These are phyloP conservation scores for Taphrina flavorubra DNA, from an alignment of 1,139 yeast species.

Conservation along the genomic window DNA sequence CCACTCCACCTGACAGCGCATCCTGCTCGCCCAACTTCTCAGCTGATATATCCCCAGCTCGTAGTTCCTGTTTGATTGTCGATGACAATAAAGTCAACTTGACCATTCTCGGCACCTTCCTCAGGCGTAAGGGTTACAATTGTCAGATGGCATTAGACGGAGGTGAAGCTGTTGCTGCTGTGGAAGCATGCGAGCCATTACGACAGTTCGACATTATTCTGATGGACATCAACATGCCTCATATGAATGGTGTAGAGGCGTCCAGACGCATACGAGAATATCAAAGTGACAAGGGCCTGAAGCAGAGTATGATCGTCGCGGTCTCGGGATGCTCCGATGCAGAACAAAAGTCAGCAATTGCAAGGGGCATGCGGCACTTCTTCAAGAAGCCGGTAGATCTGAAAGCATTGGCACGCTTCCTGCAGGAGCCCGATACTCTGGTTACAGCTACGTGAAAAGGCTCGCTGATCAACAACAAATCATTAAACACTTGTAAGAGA, in stretches of 20 bases:
- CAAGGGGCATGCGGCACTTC: slow-evolving; percentile 14
- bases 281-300: not conserved
- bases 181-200: not conserved
- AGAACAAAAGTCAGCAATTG: slow-evolving; percentile 17
- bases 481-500: too few relatives aligned
- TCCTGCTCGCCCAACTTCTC: not conserved
- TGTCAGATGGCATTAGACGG: slow-evolving; percentile 31
- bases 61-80: slow-evolving; percentile 18
- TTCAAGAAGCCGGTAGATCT: slow-evolving; percentile 28
- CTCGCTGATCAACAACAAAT: too few relatives aligned
- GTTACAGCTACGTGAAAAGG: not conserved
- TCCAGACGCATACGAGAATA: slow-evolving; percentile 7
- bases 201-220: slow-evolving; percentile 27
- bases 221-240: slow-evolving; percentile 37
- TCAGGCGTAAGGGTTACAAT: slow-evolving; percentile 21
- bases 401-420: slow-evolving; percentile 12
- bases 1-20: slow-evolving; percentile 2
- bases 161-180: slow-evolving; percentile 8
- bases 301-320: slow-evolving; percentile 17
- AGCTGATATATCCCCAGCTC: not conserved
- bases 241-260: slow-evolving; percentile 30
- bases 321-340: slow-evolving; percentile 34
- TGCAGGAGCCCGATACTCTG: not conserved
- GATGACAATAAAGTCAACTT: slow-evolving; percentile 37
- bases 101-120: slow-evolving; percentile 23